Conservation (phyloP, 176 grass and related monocot species). For the Leersia perrieri region DNA sequence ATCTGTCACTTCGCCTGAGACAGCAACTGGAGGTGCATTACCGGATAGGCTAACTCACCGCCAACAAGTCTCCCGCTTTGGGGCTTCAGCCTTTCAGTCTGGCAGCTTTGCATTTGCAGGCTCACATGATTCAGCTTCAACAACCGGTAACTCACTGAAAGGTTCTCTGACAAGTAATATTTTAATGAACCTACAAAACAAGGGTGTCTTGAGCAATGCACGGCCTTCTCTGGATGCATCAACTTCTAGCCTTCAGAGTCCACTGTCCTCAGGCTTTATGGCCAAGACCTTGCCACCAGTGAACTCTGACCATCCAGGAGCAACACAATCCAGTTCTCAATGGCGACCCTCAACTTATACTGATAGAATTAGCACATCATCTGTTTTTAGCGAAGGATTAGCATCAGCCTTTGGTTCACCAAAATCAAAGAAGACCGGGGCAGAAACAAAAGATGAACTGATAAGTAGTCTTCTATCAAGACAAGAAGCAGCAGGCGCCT, state of each 20-base stretch:
- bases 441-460: conserved; percentile 91
- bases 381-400: conserved; percentile 87
- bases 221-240: conserved; percentile 50
- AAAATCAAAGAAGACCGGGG: conserved; percentile 91
- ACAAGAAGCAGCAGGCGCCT: conserved; percentile 53
- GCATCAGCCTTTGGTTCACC: conserved; percentile 71
- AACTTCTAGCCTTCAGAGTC: conserved; percentile 41
- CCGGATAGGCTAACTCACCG: conserved; percentile 53
- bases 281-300: conserved; percentile 34
- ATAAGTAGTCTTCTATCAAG: conserved; percentile 59
- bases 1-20: conserved; percentile 44
- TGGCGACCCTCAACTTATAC: conserved; percentile 61
- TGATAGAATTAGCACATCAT: conserved; percentile 69
- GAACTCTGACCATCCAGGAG: conserved; percentile 48
- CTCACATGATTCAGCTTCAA: conserved; percentile 58
- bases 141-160: conserved; percentile 42
- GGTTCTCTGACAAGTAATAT: conserved; percentile 58
- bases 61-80: conserved; percentile 63
- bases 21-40: conserved; percentile 51
- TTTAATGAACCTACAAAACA: conserved; percentile 72
- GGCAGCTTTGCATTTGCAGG: conserved; percentile 51
- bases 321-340: conserved; percentile 31
- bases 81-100: conserved; percentile 53
- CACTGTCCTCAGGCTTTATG: conserved; percentile 41
- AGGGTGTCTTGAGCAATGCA: conserved; percentile 57